Conservation (phyloP, 441 rosid genomes). For the Rhodomyrtus psidioides region DNA sequence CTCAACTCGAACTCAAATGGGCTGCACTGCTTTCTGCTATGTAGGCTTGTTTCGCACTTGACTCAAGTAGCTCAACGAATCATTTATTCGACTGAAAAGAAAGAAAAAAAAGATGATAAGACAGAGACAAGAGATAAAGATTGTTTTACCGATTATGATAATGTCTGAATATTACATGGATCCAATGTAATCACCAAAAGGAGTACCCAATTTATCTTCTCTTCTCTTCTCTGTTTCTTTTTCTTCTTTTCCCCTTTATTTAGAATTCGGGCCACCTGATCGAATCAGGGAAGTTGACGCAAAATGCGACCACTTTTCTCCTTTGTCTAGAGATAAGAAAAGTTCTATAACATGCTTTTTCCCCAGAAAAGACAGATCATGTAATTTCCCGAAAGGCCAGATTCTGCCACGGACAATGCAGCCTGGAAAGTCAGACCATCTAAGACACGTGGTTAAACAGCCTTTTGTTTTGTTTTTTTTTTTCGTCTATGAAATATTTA, state of each 20-base stretch:
- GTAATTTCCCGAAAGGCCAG: neutral
- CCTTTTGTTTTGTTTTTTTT: neutral
- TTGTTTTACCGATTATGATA: neutral
- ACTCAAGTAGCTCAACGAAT: neutral
- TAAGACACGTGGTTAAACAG: neutral
- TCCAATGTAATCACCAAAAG: neutral
- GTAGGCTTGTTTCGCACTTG: neutral
- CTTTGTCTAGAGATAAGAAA: neutral
- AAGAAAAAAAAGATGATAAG: neutral
- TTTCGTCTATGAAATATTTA: neutral
- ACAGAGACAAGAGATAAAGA: neutral
- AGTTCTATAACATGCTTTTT: neutral
- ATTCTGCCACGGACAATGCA: neutral
- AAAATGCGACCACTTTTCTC: neutral
- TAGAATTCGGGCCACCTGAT: neutral
- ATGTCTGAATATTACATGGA: neutral
- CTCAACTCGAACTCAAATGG: neutral
- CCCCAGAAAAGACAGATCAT: neutral
- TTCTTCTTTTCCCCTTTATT: neutral
- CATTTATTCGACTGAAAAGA: neutral
- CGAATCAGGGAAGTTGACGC: neutral
- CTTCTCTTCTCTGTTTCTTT: neutral
- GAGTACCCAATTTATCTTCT: neutral
- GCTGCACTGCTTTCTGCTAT: neutral
- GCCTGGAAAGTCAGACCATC: neutral